Conservation (phyloP, 805 yeast genomes). For the Torulaspora franciscae region DNA sequence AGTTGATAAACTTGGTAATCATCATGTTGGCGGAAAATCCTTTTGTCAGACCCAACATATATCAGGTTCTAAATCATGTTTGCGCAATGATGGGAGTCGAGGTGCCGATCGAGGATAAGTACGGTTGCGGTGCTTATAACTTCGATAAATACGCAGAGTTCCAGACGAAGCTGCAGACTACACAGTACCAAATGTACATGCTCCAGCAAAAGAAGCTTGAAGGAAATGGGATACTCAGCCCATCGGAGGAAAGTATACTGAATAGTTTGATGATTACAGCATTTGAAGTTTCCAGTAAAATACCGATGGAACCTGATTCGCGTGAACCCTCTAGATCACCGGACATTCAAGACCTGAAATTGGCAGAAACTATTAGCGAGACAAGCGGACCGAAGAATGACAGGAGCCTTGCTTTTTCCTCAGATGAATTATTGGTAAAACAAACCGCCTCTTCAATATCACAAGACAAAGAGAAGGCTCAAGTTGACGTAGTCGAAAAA, state of each 20-base stretch:
- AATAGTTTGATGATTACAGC: conserved; percentile 27
- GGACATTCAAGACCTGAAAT: neutral
- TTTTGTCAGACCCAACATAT: conserved; percentile 74
- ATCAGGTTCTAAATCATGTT: conserved; percentile 65
- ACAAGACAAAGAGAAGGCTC: neutral
- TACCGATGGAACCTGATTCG: conserved; percentile 23
- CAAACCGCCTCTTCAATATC: conserved; percentile 5
- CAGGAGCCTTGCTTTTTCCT: neutral
- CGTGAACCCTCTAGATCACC: conserved; percentile 2
- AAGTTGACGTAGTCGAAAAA: neutral
- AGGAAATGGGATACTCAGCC: conserved; percentile 12
- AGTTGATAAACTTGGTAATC: conserved; percentile 67
- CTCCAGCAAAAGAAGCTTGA: conserved; percentile 25
- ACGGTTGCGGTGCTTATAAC: conserved; percentile 49
- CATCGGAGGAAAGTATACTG: conserved; percentile 16
- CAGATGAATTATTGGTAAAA: neutral
- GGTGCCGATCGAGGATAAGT: conserved; percentile 44
- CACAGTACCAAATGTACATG: conserved; percentile 29
- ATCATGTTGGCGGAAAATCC: conserved; percentile 84
- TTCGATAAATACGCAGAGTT: conserved; percentile 52
- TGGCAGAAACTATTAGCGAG: neutral
- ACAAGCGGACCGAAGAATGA: neutral
- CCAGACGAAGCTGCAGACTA: conserved; percentile 36
- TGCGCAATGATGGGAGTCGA: conserved; percentile 55
- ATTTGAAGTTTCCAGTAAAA: conserved; percentile 31